phyloP scores from a whole-genome alignment of 768 basidiomycete genomes.

The Pleurotus giganteus region DNA sequence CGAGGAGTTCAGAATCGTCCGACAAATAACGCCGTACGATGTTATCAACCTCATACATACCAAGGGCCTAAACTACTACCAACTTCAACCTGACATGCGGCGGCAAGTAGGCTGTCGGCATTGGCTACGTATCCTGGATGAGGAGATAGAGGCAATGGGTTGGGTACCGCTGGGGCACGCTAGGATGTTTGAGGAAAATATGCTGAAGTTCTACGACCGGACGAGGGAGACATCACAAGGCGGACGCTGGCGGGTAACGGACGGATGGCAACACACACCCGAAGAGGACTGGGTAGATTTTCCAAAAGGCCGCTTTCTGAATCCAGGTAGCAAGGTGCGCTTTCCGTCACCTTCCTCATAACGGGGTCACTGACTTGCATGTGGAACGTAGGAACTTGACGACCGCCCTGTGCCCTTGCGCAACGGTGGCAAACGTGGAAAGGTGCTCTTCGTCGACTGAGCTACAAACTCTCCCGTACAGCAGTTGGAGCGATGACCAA shows the following conservation, averaged over 20 bases:
- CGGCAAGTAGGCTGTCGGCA: constrained; percentile 20
- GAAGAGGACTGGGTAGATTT: not conserved
- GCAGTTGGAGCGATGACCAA: too few species aligned
- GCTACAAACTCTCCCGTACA: too few species aligned
- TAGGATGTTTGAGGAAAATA: not conserved
- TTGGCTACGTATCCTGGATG: constrained; percentile 13
- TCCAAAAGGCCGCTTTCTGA: not conserved
- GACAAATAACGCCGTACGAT: constrained; percentile 12
- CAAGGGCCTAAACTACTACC: constrained; percentile 14
- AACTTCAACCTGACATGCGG: constrained; percentile 13
- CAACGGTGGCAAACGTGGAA: constrained; percentile 3
- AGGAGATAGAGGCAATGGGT: not conserved
- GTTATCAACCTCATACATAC: constrained; percentile 13
- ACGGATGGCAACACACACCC: not conserved
- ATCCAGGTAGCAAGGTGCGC: not conserved
- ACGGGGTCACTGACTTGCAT: not conserved
- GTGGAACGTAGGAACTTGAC: not conserved
- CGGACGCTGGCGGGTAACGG: not conserved
- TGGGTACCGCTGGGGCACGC: not conserved
- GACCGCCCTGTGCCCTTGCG: not conserved
- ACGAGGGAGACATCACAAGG: not conserved
- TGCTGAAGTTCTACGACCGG: constrained; percentile 2
- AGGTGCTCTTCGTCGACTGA: constrained; percentile 3
- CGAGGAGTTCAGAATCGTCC: constrained; percentile 10
- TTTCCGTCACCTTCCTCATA: not conserved